Percentiles rank a stretch among this genome's conserved stretches.
phyloP scores from a whole-genome alignment of 805 yeast genomes.

The Wickerhamiella allomyrinae region DNA sequence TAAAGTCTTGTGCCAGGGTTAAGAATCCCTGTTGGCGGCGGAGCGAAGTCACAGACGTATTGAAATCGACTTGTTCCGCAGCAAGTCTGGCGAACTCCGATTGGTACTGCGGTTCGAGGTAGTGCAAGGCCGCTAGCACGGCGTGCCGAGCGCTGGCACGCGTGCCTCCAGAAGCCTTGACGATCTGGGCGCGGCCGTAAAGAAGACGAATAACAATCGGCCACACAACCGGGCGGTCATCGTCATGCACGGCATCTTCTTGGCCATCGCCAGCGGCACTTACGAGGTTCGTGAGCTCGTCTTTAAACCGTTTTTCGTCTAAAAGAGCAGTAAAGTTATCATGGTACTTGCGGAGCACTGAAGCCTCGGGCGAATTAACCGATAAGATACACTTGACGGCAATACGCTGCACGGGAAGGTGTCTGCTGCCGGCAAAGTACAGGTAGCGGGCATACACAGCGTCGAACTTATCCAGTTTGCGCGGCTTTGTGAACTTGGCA shows the following conservation, averaged over 20 bases:
- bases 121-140: constrained; percentile 24
- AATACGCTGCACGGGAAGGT: constrained; percentile 47
- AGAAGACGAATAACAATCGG: constrained; percentile 64
- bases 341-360: constrained; percentile 42
- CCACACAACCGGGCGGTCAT: constrained; percentile 47
- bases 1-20: constrained; percentile 42
- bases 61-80: constrained; percentile 36
- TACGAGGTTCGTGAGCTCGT: constrained; percentile 59
- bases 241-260: constrained; percentile 36
- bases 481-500: constrained; percentile 49
- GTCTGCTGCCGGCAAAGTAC: constrained; percentile 45
- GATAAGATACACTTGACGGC: constrained; percentile 60
- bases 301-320: constrained; percentile 74
- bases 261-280: constrained; percentile 28
- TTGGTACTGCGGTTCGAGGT: constrained; percentile 31
- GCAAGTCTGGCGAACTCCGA: constrained; percentile 49
- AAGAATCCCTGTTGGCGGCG: constrained; percentile 40
- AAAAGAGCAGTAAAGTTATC: constrained; percentile 61
- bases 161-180: constrained; percentile 44
- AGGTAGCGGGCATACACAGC: constrained; percentile 41
- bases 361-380: constrained; percentile 36
- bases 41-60: constrained; percentile 4
- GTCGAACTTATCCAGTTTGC: constrained; percentile 36
- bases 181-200: constrained; percentile 73
- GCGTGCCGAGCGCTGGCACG: constrained; percentile 52